Evolutionary conservation across 1,139 yeast species (phyloP).

Genomic region (Saccharomyces hybrid): DNA sequence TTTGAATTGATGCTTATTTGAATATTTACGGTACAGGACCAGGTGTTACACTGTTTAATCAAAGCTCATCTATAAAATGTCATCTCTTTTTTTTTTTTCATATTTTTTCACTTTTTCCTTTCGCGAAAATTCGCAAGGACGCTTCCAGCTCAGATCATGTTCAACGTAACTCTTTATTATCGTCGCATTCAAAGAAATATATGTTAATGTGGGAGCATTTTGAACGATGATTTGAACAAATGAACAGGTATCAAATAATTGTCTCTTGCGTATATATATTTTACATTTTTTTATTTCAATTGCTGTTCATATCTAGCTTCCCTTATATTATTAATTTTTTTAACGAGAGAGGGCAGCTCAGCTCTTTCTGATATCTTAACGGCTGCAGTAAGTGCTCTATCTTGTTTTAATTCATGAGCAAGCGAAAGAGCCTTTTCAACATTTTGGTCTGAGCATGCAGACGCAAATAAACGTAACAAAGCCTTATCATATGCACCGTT

Average conservation of each 20-base stretch:
- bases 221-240: not conserved
- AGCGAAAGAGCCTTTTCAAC: conserved; percentile 62
- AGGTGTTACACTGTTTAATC: not conserved
- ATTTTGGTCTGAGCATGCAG: conserved; percentile 62
- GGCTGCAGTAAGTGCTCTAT: conserved; percentile 78
- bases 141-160: not conserved
- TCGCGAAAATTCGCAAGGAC: not conserved
- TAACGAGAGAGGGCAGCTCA: conserved; percentile 57
- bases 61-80: conserved; percentile 2
- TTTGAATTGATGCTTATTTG: not conserved
- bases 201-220: not conserved
- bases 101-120: conserved; percentile 1
- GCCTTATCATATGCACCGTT: conserved; percentile 61
- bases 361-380: conserved; percentile 75
- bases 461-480: conserved; percentile 66
- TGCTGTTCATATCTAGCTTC: conserved; percentile 46
- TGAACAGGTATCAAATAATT: no score
- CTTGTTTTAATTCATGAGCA: conserved; percentile 62
- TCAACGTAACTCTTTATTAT: not conserved
- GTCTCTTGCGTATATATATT: not conserved
- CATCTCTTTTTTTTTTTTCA: not conserved
- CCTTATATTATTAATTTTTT: conserved; percentile 57
- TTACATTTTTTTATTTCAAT: conserved; percentile 14
- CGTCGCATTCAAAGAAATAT: not conserved
- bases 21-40: not conserved